Conservation (phyloP, 768 basidiomycete genomes). For the Lentinula detonsa region DNA sequence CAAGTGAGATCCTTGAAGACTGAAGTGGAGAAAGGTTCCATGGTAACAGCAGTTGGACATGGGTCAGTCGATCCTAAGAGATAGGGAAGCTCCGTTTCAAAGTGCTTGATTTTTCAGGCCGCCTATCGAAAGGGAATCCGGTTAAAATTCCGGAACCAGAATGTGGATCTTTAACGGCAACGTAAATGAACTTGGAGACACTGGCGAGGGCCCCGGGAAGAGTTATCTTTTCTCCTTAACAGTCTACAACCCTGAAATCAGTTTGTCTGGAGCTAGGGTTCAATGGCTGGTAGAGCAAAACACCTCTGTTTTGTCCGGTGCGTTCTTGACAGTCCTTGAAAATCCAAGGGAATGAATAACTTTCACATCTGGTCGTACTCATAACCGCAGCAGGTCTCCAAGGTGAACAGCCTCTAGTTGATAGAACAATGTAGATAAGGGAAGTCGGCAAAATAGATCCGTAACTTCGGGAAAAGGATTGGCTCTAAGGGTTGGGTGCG, state of each 20-base stretch:
- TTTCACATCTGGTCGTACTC: conserved; percentile 70
- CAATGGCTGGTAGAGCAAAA: conserved; percentile 66
- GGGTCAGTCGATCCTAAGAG: conserved; percentile 65
- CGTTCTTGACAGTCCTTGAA: conserved; percentile 66
- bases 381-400: conserved; percentile 79
- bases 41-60: conserved; percentile 84
- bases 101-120: conserved; percentile 54
- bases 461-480: conserved; percentile 76
- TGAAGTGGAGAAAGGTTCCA: conserved; percentile 87
- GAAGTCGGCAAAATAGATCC: conserved; percentile 73
- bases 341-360: conserved; percentile 69
- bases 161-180: conserved; percentile 66
- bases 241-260: conserved; percentile 67
- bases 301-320: conserved; percentile 69
- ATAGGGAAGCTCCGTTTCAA: conserved; percentile 48
- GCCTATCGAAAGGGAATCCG: conserved; percentile 75
- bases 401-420: conserved; percentile 79
- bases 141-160: conserved; percentile 76
- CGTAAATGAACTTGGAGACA: conserved; percentile 60
- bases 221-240: conserved; percentile 79
- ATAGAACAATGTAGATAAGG: conserved; percentile 79
- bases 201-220: conserved; percentile 70
- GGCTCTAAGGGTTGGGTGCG: conserved; percentile 58
- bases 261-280: conserved; percentile 72
- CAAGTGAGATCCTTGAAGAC: conserved; percentile 83